Conservation (phyloP, 495 filamentous ascomycete species). For the Hypoxylon rickii region DNA sequence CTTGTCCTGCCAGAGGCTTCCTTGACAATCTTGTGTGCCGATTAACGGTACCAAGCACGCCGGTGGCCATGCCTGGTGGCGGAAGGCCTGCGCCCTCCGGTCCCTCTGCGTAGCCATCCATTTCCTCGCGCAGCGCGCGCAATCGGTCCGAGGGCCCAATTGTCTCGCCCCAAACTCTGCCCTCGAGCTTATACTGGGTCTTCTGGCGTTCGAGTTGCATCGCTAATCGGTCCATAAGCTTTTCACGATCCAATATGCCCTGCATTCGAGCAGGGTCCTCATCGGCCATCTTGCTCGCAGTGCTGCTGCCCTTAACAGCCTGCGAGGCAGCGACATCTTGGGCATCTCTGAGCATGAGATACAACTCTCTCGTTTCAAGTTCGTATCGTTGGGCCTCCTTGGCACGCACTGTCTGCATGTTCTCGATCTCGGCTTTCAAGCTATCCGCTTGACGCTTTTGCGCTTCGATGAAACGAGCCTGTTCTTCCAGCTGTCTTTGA, state of each 20-base stretch:
- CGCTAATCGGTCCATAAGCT: constrained; percentile 87
- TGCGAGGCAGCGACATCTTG: constrained; percentile 92
- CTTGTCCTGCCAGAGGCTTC: constrained; percentile 57
- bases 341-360: constrained; percentile 97
- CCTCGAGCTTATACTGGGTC: constrained; percentile 97
- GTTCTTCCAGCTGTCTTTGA: constrained; percentile 91
- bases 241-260: constrained; percentile 90
- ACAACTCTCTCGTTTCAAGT: constrained; percentile 92
- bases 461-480: constrained; percentile 85
- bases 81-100: constrained; percentile 42
- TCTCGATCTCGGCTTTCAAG: constrained; percentile 85
- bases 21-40: constrained; percentile 61
- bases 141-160: constrained; percentile 86
- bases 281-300: constrained; percentile 58
- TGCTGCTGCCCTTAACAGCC: constrained; percentile 68
- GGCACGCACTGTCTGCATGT: constrained; percentile 81
- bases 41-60: constrained; percentile 68
- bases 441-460: constrained; percentile 83
- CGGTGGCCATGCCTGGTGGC: constrained; percentile 45
- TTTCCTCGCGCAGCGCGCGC: constrained; percentile 88
- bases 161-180: constrained; percentile 86
- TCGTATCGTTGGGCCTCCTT: constrained; percentile 95
- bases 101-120: constrained; percentile 69
- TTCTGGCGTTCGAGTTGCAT: constrained; percentile 95
- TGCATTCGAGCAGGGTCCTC: constrained; percentile 78